These are phyloP conservation scores for Capsella bursapastoris DNA, from an alignment of 345 rosid species.

Conservation along the genomic window DNA sequence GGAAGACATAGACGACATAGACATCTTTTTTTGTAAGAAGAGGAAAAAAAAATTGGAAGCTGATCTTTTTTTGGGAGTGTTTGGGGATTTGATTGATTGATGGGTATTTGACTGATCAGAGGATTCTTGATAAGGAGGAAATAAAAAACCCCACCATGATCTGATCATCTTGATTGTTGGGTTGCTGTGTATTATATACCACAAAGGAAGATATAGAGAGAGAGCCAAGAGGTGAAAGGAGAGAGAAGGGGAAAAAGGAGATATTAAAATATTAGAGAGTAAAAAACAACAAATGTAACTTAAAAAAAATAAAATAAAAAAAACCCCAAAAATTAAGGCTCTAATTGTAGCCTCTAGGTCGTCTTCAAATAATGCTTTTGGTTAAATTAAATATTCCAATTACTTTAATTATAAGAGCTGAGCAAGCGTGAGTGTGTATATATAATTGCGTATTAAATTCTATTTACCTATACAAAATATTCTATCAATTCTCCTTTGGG, in stretches of 20 bases:
- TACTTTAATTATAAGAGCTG: slow-evolving; percentile 1
- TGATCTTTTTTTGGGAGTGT: slow-evolving; percentile 42
- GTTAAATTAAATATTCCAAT: neutral
- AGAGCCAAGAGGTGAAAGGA: slow-evolving; percentile 33
- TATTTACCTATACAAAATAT: neutral
- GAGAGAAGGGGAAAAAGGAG: slow-evolving; percentile 30
- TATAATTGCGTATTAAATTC: neutral
- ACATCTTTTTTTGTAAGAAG: slow-evolving; percentile 38
- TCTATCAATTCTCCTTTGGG: neutral
- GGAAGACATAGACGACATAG: slow-evolving; percentile 53
- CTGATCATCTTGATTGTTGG: slow-evolving; percentile 69
- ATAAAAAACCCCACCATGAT: slow-evolving; percentile 56
- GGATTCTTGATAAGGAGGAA: slow-evolving; percentile 57
- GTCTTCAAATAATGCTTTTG: slow-evolving; percentile 32
- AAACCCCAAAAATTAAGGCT: neutral
- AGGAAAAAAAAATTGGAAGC: slow-evolving; percentile 24
- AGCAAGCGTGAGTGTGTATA: neutral
- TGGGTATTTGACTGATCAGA: slow-evolving; percentile 69
- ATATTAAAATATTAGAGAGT: slow-evolving; percentile 47
- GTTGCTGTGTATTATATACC: slow-evolving; percentile 51
- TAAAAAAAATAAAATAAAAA: no score
- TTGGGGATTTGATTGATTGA: slow-evolving; percentile 77
- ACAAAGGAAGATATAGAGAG: slow-evolving; percentile 42
- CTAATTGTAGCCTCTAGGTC: slow-evolving; percentile 35
- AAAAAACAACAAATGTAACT: slow-evolving; percentile 1